A percentile compares a stretch with the other conserved stretches of the same genome.
These are phyloP conservation scores for Apiotrichum siamense DNA, from an alignment of 1,284 basidiomycete genomes.

Conservation along the genomic window DNA sequence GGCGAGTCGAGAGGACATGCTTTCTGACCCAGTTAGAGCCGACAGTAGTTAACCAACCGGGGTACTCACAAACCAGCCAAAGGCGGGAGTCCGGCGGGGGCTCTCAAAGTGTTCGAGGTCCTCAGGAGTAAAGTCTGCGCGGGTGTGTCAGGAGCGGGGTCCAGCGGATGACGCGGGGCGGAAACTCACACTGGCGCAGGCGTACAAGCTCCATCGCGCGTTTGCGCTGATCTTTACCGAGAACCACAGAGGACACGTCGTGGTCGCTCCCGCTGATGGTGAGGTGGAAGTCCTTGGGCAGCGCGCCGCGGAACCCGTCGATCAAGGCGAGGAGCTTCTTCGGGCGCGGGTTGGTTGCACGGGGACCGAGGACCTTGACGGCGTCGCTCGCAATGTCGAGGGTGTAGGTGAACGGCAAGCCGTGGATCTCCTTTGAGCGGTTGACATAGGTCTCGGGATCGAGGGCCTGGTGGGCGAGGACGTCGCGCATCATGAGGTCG, in stretches of 20 bases:
- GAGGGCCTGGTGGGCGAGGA: slow-evolving; percentile 43
- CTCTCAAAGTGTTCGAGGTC: slow-evolving; percentile 45
- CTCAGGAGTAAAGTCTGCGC: slow-evolving; percentile 43
- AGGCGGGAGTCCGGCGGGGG: slow-evolving; percentile 39
- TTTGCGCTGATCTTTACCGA: slow-evolving; percentile 46
- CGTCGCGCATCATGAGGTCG: slow-evolving; percentile 44
- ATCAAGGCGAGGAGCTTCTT: slow-evolving; percentile 32
- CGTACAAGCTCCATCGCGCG: slow-evolving; percentile 44
- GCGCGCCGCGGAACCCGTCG: slow-evolving; percentile 32
- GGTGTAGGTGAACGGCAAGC: slow-evolving; percentile 33
- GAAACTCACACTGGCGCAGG: slow-evolving; percentile 43
- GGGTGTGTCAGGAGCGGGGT: slow-evolving; percentile 1
- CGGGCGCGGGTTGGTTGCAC: slow-evolving; percentile 28
- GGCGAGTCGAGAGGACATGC: slow-evolving; percentile 44
- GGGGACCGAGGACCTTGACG: slow-evolving; percentile 28
- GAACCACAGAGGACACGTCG: slow-evolving; percentile 43
- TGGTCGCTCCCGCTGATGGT: slow-evolving; percentile 44
- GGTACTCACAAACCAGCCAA: slow-evolving; percentile 45
- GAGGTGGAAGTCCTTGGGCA: slow-evolving; percentile 37
- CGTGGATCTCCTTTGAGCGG: slow-evolving; percentile 19
- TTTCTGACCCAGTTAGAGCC: slow-evolving; percentile 26
- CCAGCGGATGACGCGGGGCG: no score
- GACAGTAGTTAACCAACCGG: no score
- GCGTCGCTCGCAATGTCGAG: slow-evolving; percentile 25
- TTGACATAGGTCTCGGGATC: slow-evolving; percentile 33